Base-by-base conservation (phyloP, 208 protist genomes). In the Acanthamoeba healyi region DNA sequence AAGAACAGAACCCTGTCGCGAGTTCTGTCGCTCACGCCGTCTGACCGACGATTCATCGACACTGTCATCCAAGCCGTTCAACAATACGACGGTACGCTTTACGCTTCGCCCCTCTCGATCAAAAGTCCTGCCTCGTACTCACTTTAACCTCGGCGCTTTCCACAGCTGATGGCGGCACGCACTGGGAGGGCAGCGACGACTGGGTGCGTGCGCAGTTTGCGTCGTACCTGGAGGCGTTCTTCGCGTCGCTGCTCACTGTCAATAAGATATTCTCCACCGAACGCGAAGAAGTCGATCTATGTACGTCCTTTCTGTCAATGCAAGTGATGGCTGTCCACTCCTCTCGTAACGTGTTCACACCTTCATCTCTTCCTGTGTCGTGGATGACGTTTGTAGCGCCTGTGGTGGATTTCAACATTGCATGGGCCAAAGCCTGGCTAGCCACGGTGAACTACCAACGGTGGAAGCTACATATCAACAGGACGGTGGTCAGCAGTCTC, bases 181-280 rank as follows among this genome's bases (percentile, higher is more conserved):
- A 91, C 22, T 91, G 84, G 84, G 84, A 63, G 42, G 84, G 84
- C 19, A 91, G 84, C 84, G 84, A 91, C 19, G 84, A 91, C 54
- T 91, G 84, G 84, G 24, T 91, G 10, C 32, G 84, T 14, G 84
- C 84, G 3, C 54, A 91, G 54, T 91, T 91, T 40, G 22, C 58
- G 84, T 15, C 38, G 24, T 91, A 91, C 24, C n/a, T 91, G 24
- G 84, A 91, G 36, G 49, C 56, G 26, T 72, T 91, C 84, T 51
- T 65, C 72, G 49, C 56, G 6, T 38, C 84, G 77, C 77, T 86
- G 26, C 77, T 86, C 84, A 91, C 84, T n/a, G 49, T 91, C 12
- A 12, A 12, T 46, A 26, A 32, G 17, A 63, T 72, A 3, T 90
- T 90, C 49, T 42, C 49, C n/a, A 42, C 14, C 7, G 49, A 63